Percentiles rank a stretch among this genome's conserved stretches.
Conservation (phyloP, 2,329 filamentous ascomycete genomes). For the Diplodia seriata region DNA sequence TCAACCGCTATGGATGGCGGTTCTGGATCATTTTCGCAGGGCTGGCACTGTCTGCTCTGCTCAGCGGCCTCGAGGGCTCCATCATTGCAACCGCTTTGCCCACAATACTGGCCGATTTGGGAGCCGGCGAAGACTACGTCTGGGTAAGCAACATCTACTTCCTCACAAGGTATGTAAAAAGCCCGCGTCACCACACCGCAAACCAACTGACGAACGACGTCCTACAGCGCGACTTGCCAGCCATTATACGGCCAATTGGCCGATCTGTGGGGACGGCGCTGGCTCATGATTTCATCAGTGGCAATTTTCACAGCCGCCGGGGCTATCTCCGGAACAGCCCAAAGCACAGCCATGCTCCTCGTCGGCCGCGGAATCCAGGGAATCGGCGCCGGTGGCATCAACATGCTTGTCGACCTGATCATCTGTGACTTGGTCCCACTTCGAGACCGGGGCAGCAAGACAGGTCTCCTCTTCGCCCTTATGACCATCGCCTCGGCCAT, state of each 20-base stretch:
- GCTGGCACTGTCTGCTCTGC: constrained; percentile 34
- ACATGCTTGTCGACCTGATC: constrained; percentile 56
- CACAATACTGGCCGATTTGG: constrained; percentile 46
- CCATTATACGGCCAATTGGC: constrained; percentile 60
- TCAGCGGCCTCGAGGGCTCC: constrained; percentile 50
- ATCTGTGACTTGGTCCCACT: constrained; percentile 60
- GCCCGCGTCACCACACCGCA: no score
- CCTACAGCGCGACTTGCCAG: constrained; percentile 51
- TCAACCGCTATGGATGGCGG: not conserved
- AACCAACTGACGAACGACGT: not conserved
- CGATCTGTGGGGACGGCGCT: constrained; percentile 61
- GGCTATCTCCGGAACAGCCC: constrained; percentile 59
- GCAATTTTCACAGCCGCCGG: constrained; percentile 61
- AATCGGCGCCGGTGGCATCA: constrained; percentile 56
- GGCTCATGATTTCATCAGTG: constrained; percentile 47
- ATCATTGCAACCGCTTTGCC: constrained; percentile 53
- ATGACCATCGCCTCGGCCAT: constrained; percentile 40
- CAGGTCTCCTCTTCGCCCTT: constrained; percentile 39
- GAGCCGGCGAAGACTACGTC: constrained; percentile 44
- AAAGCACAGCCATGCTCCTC: constrained; percentile 58
- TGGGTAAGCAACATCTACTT: constrained; percentile 48
- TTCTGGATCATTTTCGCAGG: constrained; percentile 16
- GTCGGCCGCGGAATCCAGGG: constrained; percentile 63
- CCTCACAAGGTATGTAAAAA: constrained; percentile 35
- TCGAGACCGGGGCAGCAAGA: constrained; percentile 52